phyloP scores from a whole-genome alignment of 1,284 basidiomycete species.

The Moesziomyces sp. region DNA sequence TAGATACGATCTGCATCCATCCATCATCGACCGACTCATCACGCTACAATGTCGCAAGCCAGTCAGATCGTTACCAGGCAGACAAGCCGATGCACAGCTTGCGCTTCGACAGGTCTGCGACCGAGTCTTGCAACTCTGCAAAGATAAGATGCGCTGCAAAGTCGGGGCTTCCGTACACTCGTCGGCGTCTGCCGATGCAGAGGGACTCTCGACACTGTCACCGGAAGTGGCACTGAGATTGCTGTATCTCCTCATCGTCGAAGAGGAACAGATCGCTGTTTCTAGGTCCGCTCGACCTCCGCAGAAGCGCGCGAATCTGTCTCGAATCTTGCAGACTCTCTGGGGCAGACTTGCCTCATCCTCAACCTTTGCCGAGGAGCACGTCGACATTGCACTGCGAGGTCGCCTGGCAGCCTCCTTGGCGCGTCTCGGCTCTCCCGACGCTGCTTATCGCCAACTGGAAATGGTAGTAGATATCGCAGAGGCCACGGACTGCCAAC shows the following conservation, averaged over 20 bases:
- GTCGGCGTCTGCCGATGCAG: background rate
- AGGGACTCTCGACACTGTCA: conserved; percentile 9
- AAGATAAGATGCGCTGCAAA: conserved; percentile 10
- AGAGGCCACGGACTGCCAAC: background rate
- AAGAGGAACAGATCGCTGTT: conserved; percentile 34
- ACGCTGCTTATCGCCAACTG: conserved; percentile 17
- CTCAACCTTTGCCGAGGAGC: background rate
- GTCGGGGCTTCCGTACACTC: conserved; percentile 7
- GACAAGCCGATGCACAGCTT: conserved; percentile 7
- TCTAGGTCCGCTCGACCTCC: conserved; percentile 1
- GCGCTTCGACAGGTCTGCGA: conserved; percentile 33
- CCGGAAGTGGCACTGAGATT: conserved; percentile 21
- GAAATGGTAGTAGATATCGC: conserved; percentile 7
- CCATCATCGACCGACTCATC: conserved; percentile 26
- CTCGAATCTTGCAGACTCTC: conserved; percentile 3
- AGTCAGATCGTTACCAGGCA: conserved; percentile 12
- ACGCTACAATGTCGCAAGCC: conserved; percentile 35
- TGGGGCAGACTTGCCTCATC: conserved; percentile 9
- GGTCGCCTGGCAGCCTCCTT: conserved; percentile 28
- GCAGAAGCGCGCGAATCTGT: conserved; percentile 9
- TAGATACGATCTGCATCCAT: conserved; percentile 4
- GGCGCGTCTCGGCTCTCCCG: conserved; percentile 21
- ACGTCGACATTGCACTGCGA: conserved; percentile 16
- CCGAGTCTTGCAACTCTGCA: conserved; percentile 21
- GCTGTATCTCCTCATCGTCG: conserved; percentile 38